Evolutionary conservation across 768 basidiomycete species (phyloP).

Genomic region (Macrolepiota albuminosa): DNA sequence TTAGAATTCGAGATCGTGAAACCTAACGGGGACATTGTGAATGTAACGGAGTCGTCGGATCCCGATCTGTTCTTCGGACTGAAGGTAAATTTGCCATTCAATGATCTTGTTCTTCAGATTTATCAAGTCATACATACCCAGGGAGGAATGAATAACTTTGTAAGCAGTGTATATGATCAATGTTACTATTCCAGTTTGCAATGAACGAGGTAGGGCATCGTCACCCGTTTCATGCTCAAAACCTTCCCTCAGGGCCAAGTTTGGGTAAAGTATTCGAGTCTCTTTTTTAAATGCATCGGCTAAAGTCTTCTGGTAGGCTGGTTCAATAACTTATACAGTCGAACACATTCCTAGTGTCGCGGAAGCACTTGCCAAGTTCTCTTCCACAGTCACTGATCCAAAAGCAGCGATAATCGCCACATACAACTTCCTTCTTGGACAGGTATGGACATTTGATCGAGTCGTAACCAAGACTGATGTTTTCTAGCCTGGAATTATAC

Average conservation of each 20-base stretch:
- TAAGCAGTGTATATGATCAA: constrained; percentile 4
- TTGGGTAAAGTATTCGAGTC: constrained; percentile 40
- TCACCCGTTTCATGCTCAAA: constrained; percentile 52
- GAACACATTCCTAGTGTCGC: constrained; percentile 20
- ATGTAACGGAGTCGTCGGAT: constrained; percentile 28
- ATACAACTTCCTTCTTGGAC: constrained; percentile 31
- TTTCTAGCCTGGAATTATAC: constrained; percentile 16
- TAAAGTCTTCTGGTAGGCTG: constrained; percentile 34
- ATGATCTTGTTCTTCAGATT: neutral
- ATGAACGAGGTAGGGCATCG: constrained; percentile 38
- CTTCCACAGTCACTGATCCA: constrained; percentile 38
- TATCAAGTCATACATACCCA: constrained; percentile 14
- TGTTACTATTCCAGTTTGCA: neutral
- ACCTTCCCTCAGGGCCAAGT: constrained; percentile 51
- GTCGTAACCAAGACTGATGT: neutral
- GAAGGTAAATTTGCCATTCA: constrained; percentile 21
- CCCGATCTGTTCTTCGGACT: constrained; percentile 38
- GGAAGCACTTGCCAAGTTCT: constrained; percentile 37
- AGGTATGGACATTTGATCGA: constrained; percentile 22
- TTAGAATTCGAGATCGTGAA: constrained; percentile 52
- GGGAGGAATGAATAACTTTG: constrained; percentile 65
- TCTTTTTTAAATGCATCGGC: neutral
- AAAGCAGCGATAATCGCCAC: constrained; percentile 47
- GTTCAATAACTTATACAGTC: constrained; percentile 31
- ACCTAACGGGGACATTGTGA: constrained; percentile 42